Conservation (phyloP, 2,329 filamentous ascomycete species). For the Beauveria australis region DNA sequence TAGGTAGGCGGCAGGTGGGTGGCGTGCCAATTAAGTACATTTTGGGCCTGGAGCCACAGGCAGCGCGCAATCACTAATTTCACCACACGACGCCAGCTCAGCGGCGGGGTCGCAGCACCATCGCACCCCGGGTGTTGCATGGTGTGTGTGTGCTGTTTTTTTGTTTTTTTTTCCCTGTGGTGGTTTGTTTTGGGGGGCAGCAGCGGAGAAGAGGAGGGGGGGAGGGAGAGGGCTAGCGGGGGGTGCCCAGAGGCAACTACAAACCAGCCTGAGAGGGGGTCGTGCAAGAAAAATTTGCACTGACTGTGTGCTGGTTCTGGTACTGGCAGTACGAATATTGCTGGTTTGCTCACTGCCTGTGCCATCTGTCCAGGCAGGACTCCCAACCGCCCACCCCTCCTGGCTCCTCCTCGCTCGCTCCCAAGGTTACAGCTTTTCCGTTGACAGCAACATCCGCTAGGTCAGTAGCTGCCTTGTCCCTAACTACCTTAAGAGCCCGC, state of each 20-base stretch:
- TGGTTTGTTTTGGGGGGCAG: no score
- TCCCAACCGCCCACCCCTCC: not conserved
- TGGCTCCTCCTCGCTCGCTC: not conserved
- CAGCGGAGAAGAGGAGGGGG: no score
- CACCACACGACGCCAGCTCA: conserved; percentile 9
- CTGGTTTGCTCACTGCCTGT: no score
- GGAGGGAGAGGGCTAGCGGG: not conserved
- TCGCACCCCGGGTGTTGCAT: no score
- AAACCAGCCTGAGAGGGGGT: not conserved
- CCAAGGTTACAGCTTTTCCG: no score
- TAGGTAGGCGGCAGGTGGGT: conserved; percentile 19
- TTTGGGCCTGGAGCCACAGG: conserved; percentile 13
- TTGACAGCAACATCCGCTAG: no score
- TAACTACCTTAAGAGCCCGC: not conserved
- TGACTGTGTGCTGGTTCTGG: not conserved
- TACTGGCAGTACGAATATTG: no score
- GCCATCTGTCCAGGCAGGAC: no score
- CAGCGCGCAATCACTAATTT: conserved; percentile 20
- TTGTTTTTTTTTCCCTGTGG: not conserved
- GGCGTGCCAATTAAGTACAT: conserved; percentile 30
- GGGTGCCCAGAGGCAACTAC: no score
- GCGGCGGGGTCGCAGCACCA: not conserved
- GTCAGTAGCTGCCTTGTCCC: not conserved
- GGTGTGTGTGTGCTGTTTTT: not conserved
- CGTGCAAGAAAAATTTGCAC: conserved; percentile 1